Evolutionary conservation across 805 yeast genomes (phyloP), one percentile per base, ranked within the genome.

Genomic region (Candida ulmi): DNA sequence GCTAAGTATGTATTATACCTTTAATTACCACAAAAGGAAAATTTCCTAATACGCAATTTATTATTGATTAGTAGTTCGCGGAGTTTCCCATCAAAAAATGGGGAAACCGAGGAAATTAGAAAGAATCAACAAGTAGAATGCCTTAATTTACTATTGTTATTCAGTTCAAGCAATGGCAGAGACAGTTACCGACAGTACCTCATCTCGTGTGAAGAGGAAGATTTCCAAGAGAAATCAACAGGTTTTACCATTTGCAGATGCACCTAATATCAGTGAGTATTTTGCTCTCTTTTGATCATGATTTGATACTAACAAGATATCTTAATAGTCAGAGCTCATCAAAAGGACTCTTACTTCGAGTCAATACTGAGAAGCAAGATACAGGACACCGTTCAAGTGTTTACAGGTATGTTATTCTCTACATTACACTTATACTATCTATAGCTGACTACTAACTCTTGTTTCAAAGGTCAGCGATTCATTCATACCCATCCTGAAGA

Each of bases 261-360:
- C 96, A 1, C 90, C 96, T 0, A 82, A 90, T 11, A 86, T 90
- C 52, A 83, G 83, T 77, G 65, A 48, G 82, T 71, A 8, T 9
- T n/a, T 7, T 13, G 8, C 13, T 19, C 16, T 17, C 11, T 15
- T 5, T 4, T 25, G 9, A 11, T 16, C 17, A 21, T 23, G 33
- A 17, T 11, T n/a, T 11, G 7, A 19, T 15, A 38, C 38, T 30
- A 39, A 37, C 42, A 36, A 17, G 15, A 2, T 13, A n/a, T 18
- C 7, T n/a, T n/a, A 6, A 19, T 13, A 68, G 95, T 91, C 28
- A 73, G 96, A 38, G 87, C 97, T 2, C 81, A 87, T 57, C 97
- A 91, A 55, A 91, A 91, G 55, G 99, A 91, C 59, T 71, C 77
- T 4, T 86, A 82, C 50, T 76, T 86, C 32, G 83, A 81, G 49